Base-by-base conservation (phyloP, 176 grass and related monocot genomes). In the Eleusine indica region DNA sequence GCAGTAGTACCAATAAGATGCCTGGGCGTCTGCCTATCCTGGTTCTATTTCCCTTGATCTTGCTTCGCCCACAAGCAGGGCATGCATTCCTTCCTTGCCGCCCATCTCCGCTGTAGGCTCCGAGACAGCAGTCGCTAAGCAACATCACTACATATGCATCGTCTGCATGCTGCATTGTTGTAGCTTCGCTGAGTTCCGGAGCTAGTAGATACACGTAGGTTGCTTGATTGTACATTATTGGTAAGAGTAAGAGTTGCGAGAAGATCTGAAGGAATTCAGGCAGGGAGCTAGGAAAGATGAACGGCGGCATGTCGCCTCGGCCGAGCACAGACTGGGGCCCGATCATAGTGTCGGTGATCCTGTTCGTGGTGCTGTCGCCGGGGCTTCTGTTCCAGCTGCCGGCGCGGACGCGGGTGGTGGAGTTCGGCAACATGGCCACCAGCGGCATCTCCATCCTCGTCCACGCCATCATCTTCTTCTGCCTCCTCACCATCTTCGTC, bases 351-450 rank as follows among this genome's bases (percentile, higher is more conserved):
- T 87, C 91, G 46, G 91, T 97, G 91, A 86, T 97, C 78, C 87
- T 97, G 28, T 97, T 97, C 87, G 90, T 97, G 76, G 21, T 94
- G 60, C 84, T 94, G 0, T 97, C 91, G 15, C 94, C 94, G 37
- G 94, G 94, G 15, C 91, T 97, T 54, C 87, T 97, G 16, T 91
- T 97, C 80, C 94, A 97, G 69, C 84, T 97, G 51, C 94, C 91
- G 2, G 85, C 91, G 40, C 86, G 88, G 87, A 71, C 83, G 29
- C 43, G 91, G 74, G 89, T 91, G 84, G 60, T 97, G 43, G 94
- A 94, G 86, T 91, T 97, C 22, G 94, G 94, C 40, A 97, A 97
- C 87, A 97, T 94, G 94, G 89, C 28, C 65, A 91, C 94, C 51
- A 97, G 87, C 74, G 91, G 85, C 81, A 90, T 97, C 69, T 70